A percentile compares a stretch with the other conserved stretches of the same genome.
phyloP scores from a whole-genome alignment of 495 filamentous ascomycete species.

The Trichoderma parareesei region DNA sequence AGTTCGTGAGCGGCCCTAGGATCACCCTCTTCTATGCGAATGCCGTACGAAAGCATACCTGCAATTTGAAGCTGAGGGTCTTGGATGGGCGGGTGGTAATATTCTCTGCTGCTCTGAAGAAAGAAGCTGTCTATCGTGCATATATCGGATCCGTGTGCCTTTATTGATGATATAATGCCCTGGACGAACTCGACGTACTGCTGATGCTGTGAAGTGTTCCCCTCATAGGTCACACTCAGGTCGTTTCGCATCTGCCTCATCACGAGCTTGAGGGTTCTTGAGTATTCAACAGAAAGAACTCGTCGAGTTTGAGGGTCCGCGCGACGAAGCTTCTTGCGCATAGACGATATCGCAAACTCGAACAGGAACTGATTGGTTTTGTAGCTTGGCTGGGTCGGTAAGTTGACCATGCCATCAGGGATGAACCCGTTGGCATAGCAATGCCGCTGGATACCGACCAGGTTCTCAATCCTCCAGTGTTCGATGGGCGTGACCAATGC shows the following conservation, averaged over 20 bases:
- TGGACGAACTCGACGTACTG: constrained; percentile 37
- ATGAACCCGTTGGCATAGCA: constrained; percentile 22
- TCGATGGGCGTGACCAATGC: constrained; percentile 31
- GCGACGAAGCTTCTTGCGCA: constrained; percentile 33
- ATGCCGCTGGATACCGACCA: constrained; percentile 31
- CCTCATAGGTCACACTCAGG: constrained; percentile 24
- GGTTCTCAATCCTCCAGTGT: constrained; percentile 33
- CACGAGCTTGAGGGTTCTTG: constrained; percentile 25
- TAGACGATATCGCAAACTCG: constrained; percentile 27
- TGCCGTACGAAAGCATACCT: constrained; percentile 40
- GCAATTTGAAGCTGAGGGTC: constrained; percentile 43
- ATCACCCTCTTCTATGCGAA: constrained; percentile 36
- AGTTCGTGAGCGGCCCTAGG: constrained; percentile 33
- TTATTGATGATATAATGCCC: constrained; percentile 35
- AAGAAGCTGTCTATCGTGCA: constrained; percentile 38
- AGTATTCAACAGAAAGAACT: constrained; percentile 27
- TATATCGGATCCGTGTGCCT: constrained; percentile 37
- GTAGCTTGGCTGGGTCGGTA: constrained; percentile 27
- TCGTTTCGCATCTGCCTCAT: constrained; percentile 45
- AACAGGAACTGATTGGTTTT: constrained; percentile 33
- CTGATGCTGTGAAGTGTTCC: constrained; percentile 25
- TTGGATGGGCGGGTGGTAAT: constrained; percentile 39
- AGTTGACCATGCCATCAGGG: constrained; percentile 15
- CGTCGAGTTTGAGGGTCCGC: constrained; percentile 16
- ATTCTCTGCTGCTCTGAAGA: constrained; percentile 36